Base-by-base conservation (phyloP, 129 eudicot species). In the Saposhnikovia divaricata region DNA sequence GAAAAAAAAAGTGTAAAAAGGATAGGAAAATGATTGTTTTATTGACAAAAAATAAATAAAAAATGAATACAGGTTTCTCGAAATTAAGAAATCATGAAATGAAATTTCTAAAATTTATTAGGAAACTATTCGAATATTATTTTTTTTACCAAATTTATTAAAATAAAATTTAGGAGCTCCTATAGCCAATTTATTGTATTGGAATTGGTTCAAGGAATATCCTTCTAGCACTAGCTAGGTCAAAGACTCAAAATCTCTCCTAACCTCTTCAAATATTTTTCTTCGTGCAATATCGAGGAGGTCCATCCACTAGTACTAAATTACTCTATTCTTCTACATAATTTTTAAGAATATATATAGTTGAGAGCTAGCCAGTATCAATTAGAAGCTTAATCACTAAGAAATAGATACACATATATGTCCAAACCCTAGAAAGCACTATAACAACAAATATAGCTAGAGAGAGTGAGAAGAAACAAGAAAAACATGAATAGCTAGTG, bases 311-410 rank as follows among this genome's bases (percentile, higher is more conserved):
- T 25, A 11, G 10, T 63, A 3, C 38, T 25, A 51, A 59, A 44
- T 51, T 77, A 74, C 69, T 65, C 25, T 79, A 48, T 72, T 77
- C 81, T 81, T n/a, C 85, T 47, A 57, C 89, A 47, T 78, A 82
- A 82, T 46, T 40, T 51, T 63, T 61, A 73, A 9, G 21, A 9
- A 66, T 10, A 16, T 2, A 66, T 10, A 16, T 2, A 37, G 16
- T 34, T 31, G 14, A 3, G n/a, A 71, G 45, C 45, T 16, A 39
- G 75, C 48, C 40, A 77, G 65, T 65, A 43, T 87, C 81, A 70
- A 75, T 51, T 68, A 88, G 84, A 87, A 89, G 89, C 90, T 84
- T 89, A 86, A 82, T 86, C 78, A 76, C 85, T 88, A 84, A 88
- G 87, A 80, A 84, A 86, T 18, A 63, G 57, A 37, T 59, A 59